phyloP scores from a whole-genome alignment of 345 rosid species.

The Boechera divaricarpa region DNA sequence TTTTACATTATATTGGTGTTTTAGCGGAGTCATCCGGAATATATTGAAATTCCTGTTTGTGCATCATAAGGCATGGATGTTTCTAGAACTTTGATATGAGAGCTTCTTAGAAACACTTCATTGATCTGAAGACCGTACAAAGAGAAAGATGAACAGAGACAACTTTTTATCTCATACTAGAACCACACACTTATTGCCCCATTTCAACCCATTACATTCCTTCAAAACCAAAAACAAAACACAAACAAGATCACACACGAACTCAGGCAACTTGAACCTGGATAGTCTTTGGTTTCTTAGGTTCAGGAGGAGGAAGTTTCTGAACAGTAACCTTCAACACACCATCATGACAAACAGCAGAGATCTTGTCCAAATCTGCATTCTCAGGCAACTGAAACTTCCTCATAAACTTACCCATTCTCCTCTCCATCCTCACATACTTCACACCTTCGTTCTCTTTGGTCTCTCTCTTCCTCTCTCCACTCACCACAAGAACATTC shows the following conservation, averaged over 20 bases:
- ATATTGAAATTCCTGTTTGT: too few relatives aligned
- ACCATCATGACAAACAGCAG: conserved; percentile 76
- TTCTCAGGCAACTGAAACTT: conserved; percentile 75
- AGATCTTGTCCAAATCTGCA: conserved; percentile 60
- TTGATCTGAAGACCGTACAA: not conserved
- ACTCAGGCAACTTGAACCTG: conserved; percentile 72
- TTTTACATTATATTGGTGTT: too few relatives aligned
- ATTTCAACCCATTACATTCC: not conserved
- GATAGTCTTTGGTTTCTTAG: conserved; percentile 72
- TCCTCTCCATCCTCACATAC: conserved; percentile 83
- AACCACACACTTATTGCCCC: not conserved
- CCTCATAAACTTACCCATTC: conserved; percentile 79
- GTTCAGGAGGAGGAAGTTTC: conserved; percentile 87
- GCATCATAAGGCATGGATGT: not conserved
- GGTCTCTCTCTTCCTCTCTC: conserved; percentile 62
- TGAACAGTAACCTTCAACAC: conserved; percentile 73
- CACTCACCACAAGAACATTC: conserved; percentile 66
- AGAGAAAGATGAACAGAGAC: not conserved
- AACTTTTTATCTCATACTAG: not conserved
- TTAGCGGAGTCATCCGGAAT: too few relatives aligned
- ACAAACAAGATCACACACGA: not conserved
- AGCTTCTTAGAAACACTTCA: not conserved
- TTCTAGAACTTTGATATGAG: not conserved
- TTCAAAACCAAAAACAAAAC: not conserved
- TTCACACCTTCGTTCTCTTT: conserved; percentile 65